Conservation (phyloP, 2,329 filamentous ascomycete species). For the Talaromyces sp. region DNA sequence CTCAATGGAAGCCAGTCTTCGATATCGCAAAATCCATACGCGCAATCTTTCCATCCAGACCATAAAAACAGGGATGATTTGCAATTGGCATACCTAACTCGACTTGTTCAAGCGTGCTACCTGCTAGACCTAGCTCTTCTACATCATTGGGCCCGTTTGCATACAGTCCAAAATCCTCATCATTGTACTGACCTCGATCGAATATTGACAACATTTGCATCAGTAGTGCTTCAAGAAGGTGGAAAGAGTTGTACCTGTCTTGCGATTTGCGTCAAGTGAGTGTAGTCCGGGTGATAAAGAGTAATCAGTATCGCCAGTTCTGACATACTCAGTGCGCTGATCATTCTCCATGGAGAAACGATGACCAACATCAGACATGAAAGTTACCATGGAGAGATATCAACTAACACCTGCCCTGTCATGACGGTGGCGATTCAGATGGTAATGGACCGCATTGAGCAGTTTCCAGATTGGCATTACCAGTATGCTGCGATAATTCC, state of each 20-base stretch:
- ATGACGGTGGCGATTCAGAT: conserved; percentile 5
- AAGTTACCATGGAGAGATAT: not conserved
- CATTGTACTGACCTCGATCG: conserved; percentile 3
- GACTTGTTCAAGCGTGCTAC: conserved; percentile 8
- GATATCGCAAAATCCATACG: not conserved
- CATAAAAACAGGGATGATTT: not conserved
- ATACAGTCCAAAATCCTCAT: not conserved
- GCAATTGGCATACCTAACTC: conserved; percentile 1
- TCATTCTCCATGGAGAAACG: not conserved
- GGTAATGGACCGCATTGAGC: conserved; percentile 8
- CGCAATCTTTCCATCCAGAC: not conserved
- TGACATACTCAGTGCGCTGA: not conserved
- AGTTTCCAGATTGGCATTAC: conserved; percentile 11
- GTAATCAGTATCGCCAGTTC: not conserved
- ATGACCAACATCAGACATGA: not conserved
- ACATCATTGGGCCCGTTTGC: conserved; percentile 1
- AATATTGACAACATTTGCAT: conserved; percentile 3
- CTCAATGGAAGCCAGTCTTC: not conserved
- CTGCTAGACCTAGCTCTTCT: not conserved
- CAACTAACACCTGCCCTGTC: not conserved
- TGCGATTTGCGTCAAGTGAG: conserved; percentile 6
- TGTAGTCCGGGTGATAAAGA: not conserved
- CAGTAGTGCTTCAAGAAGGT: conserved; percentile 7
- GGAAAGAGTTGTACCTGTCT: conserved; percentile 7
- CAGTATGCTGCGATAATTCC: conserved; percentile 11